Base-by-base conservation (phyloP, 345 rosid genomes). In the Isatis tinctoria region DNA sequence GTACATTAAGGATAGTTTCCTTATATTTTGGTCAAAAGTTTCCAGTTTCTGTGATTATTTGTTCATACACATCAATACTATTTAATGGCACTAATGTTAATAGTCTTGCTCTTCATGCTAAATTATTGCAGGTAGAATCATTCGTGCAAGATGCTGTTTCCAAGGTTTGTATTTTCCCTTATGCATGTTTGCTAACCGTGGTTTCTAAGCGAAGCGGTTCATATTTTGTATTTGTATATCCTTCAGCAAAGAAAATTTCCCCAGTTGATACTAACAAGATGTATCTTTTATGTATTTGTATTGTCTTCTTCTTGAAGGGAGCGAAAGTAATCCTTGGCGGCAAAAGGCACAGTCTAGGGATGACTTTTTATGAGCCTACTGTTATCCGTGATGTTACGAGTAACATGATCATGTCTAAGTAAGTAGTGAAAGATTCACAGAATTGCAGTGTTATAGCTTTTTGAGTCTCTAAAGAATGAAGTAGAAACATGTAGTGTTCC, bases 331-430 rank as follows among this genome's bases (percentile, higher is more conserved):
- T 90, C 39, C 88, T 95, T 26, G 99, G 99, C 26, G 99, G 99
- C 26, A 92, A 85, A 84, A 86, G 88, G 61, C 99, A 91, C 74
- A 90, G 92, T 80, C 86, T 90, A 69, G 99, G 99, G 77, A 86
- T 77, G 93, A 88, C 86, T 43, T 95, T 95, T 78, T 92, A 92
- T 60, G 99, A 95, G 84, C 99, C 99, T 60, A 92, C 99, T 10
- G 78, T 95, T 73, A 81, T 95, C 70, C 67, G 87, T 3, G 84
- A 90, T 81, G 95, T 88, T 73, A 85, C 47, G 22, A 73, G 69
- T 76, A 81, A 86, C 56, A 95, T 95, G 97, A 75, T 88, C 66
- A 27, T 95, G 66, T 80, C 96, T 26, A 92, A 89, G 99, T 94
- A 83, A 67, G 72, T 60, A 13, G 62, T 65, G 58, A 36, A 62